A percentile compares a stretch with the other conserved stretches of the same genome.
phyloP scores from a whole-genome alignment of 2,329 filamentous ascomycete species.

The Leptographium galeiforme region DNA sequence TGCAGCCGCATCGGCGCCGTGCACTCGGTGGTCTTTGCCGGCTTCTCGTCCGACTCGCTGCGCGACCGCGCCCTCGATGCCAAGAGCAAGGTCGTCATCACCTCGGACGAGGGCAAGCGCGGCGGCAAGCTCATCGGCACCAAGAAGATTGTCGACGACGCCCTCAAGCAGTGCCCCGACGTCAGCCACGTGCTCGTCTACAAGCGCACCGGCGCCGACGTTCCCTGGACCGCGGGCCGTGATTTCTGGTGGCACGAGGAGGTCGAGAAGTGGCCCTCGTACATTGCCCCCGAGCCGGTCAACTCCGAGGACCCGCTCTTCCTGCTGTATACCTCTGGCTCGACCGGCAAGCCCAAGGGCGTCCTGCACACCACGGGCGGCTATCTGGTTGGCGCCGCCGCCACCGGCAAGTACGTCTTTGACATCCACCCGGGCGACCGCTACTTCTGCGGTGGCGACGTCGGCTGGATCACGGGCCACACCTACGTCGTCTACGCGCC shows the following conservation, averaged over 20 bases:
- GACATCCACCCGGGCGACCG: conserved; percentile 89
- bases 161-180: conserved; percentile 86
- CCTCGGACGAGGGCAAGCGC: conserved; percentile 92
- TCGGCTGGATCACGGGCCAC: conserved; percentile 98
- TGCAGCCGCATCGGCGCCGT: conserved; percentile 86
- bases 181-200: conserved; percentile 79
- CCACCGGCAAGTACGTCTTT: conserved; percentile 96
- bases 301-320: conserved; percentile 93
- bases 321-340: conserved; percentile 94
- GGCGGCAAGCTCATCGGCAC: conserved; percentile 95
- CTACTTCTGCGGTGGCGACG: conserved; percentile 96
- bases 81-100: conserved; percentile 86
- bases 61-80: conserved; percentile 90
- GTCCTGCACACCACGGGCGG: conserved; percentile 95
- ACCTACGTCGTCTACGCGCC: conserved; percentile 97
- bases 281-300: conserved; percentile 80
- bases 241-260: conserved; percentile 99
- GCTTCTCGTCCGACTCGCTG: conserved; percentile 92
- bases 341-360: conserved; percentile 97
- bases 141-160: conserved; percentile 98
- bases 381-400: conserved; percentile 84
- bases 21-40: conserved; percentile 95
- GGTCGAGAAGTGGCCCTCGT: conserved; percentile 88
- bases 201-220: conserved; percentile 86
- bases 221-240: conserved; percentile 78